Evolutionary conservation across 108 stramenopile species (phyloP).

Genomic region (Cyclotella kingstonii): DNA sequence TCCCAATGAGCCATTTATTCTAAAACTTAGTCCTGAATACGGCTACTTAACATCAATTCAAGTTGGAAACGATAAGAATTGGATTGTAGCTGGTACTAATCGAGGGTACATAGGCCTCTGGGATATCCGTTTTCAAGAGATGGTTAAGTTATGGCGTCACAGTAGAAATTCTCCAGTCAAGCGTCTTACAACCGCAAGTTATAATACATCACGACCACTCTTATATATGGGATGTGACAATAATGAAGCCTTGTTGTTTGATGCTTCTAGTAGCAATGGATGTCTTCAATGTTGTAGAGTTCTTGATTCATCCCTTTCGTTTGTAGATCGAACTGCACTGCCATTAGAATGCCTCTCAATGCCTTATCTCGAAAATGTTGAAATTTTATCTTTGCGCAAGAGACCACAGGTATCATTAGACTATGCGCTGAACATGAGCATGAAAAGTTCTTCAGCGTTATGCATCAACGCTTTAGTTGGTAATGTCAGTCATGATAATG

Average conservation of each 20-base stretch:
- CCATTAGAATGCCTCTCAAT: slow-evolving; percentile 32
- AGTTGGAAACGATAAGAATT: slow-evolving; percentile 84
- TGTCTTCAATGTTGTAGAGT: slow-evolving; percentile 86
- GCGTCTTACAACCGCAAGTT: slow-evolving; percentile 82
- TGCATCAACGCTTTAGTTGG: slow-evolving; percentile 79
- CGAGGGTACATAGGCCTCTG: slow-evolving; percentile 66
- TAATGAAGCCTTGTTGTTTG: slow-evolving; percentile 92
- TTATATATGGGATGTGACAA: slow-evolving; percentile 84
- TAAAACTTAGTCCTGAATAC: slow-evolving; percentile 77
- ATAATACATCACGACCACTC: slow-evolving; percentile 60
- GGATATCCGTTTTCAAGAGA: slow-evolving; percentile 80
- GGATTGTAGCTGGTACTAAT: slow-evolving; percentile 85
- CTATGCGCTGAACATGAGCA: slow-evolving; percentile 19
- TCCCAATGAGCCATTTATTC: slow-evolving; percentile 71
- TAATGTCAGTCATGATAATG: slow-evolving; percentile 59
- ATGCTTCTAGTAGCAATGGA: slow-evolving; percentile 69
- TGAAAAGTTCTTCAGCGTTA: slow-evolving; percentile 14
- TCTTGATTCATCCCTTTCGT: slow-evolving; percentile 47
- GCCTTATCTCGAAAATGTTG: slow-evolving; percentile 48
- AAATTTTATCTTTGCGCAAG: slow-evolving; percentile 8
- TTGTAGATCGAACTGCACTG: slow-evolving; percentile 39
- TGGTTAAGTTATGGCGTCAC: slow-evolving; percentile 90
- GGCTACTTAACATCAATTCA: slow-evolving; percentile 87
- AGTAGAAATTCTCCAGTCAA: slow-evolving; percentile 69
- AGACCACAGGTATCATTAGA: slow-evolving; percentile 20